Evolutionary conservation across 495 filamentous ascomycete species (phyloP), one percentile per base, ranked within the genome.

Genomic region (Tetracladium setigerum): DNA sequence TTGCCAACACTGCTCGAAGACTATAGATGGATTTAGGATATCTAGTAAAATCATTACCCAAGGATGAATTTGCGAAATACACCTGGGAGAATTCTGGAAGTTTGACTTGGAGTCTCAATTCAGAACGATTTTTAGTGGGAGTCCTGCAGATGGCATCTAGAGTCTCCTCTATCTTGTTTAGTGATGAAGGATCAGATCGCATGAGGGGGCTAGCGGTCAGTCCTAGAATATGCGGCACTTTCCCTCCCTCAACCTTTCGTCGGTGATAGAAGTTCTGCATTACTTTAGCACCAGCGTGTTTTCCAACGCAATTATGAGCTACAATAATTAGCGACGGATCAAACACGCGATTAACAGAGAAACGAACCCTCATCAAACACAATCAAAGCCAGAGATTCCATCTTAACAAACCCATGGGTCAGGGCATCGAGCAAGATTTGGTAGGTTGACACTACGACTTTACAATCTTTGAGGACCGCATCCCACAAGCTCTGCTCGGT

Each of bases 341-440:
- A 27, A 18, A 46, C n/a, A 38, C 27, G 6, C 13, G 24, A 10
- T 19, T 1, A 13, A 5, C 40, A 18, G 11, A 31, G 22, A 16
- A 24, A 55, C 67, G 39, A 58, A 89, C 89, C 88, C 79, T 98
- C 91, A 58, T 98, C 91, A 49, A 95, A 90, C 0, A 96, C 71
- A 16, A 98, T 64, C 1, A 98, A 65, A 15, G 78, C 66, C 27
- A 97, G 58, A 0, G 70, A 67, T 1, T 70, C 60, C 51, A 96
- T 78, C 14, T 57, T 69, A 7, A 96, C 81, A 60, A 95, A 95
- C 1, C 75, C 87, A 67, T 95, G 89, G 8, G 63, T 68, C 41
- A 94, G 67, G 2, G 89, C 88, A 67, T 95, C 89, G 5, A 79
- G 63, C 22, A 97, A 74, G 14, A 96, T 61, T 40, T 82, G 76